Base-by-base conservation (phyloP, 352 stramenopile species). In the Globisporangium echinulatum region DNA sequence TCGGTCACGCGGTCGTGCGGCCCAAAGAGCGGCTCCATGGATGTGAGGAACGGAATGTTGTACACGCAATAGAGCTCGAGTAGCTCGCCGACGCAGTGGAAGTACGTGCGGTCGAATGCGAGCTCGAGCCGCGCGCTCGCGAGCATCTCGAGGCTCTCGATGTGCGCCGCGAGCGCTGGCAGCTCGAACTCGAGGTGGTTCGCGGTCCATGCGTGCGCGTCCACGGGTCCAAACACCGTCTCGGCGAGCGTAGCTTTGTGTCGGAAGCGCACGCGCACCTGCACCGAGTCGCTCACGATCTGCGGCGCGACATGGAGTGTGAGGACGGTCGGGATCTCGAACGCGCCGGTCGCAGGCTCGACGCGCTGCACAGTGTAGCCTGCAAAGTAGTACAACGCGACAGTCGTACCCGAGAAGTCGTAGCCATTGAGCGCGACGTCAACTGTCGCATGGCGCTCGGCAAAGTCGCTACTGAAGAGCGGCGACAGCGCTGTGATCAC, bases 341-440 rank as follows among this genome's bases (percentile, higher is more conserved):
- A 81, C 0, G 77, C 81, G 3, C 79, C 79, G 4, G 78, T 66
- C 2, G 64, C 52, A 9, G 81, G 81, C 19, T 87, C 75, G 0
- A 87, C 66, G 0, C 67, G 63, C 19, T 68, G 71, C 39, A 87
- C 79, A 2, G 46, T 44, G 46, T 83, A 87, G 5, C 65, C 68
- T 5, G 66, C 79, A 56, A 87, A 88, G 56, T 83, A 90, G 47
- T 82, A 71, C 9, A 90, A 36, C 39, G 62, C 54, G 33, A 83
- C 51, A 3, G 62, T 71, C 17, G 68, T 79, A 0, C 74, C 73
- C 3, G 77, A 85, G 46, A 90, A 90, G 53, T 90, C 77, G 2
- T 82, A 70, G 2, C 81, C 79, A 36, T 90, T 90, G 7, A 90
- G 54, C 0, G 81, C 81, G 0, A 90, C 69, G 19, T 88, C 79